phyloP scores from a whole-genome alignment of 805 yeast species.

The Ogataea nonfermentans region DNA sequence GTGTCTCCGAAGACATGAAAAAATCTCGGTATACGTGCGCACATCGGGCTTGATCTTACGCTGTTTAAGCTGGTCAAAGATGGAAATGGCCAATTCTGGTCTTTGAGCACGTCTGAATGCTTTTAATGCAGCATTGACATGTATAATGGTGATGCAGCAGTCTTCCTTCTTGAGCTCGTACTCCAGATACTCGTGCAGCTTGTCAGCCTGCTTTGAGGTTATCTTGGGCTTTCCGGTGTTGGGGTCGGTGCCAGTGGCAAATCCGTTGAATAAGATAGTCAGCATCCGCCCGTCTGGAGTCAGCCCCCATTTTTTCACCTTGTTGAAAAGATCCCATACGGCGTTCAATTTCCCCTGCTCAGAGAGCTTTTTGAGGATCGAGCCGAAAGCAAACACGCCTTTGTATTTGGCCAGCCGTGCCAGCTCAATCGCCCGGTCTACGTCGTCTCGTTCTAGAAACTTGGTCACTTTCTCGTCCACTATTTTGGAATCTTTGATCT shows the following conservation, averaged over 20 bases:
- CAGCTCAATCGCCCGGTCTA: slow-evolving; percentile 46
- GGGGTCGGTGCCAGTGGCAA: slow-evolving; percentile 33
- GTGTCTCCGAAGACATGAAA: slow-evolving; percentile 20
- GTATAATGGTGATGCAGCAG: slow-evolving; percentile 36
- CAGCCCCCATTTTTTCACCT: slow-evolving; percentile 62
- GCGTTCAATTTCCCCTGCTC: slow-evolving; percentile 41
- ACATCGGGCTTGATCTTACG: slow-evolving; percentile 32
- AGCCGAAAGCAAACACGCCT: slow-evolving; percentile 63
- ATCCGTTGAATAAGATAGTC: slow-evolving; percentile 46
- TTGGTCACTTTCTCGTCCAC: slow-evolving; percentile 54
- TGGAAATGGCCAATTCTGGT: slow-evolving; percentile 37
- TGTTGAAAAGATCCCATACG: slow-evolving; percentile 50
- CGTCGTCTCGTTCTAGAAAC: slow-evolving; percentile 48
- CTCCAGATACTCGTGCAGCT: slow-evolving; percentile 34
- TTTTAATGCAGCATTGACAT: slow-evolving; percentile 45
- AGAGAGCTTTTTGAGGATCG: slow-evolving; percentile 52
- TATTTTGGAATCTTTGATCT: slow-evolving; percentile 54
- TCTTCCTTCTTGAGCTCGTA: slow-evolving; percentile 30
- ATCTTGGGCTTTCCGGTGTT: slow-evolving; percentile 18
- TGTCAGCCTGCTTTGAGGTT: slow-evolving; percentile 35
- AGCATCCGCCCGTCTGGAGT: slow-evolving; percentile 48
- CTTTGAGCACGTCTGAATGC: slow-evolving; percentile 43
- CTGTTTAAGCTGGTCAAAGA: slow-evolving; percentile 34
- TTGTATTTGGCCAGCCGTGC: slow-evolving; percentile 31
- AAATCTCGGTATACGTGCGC: slow-evolving; percentile 35